Base-by-base conservation (phyloP, 768 basidiomycete genomes). In the Hemileccinum impolitum region DNA sequence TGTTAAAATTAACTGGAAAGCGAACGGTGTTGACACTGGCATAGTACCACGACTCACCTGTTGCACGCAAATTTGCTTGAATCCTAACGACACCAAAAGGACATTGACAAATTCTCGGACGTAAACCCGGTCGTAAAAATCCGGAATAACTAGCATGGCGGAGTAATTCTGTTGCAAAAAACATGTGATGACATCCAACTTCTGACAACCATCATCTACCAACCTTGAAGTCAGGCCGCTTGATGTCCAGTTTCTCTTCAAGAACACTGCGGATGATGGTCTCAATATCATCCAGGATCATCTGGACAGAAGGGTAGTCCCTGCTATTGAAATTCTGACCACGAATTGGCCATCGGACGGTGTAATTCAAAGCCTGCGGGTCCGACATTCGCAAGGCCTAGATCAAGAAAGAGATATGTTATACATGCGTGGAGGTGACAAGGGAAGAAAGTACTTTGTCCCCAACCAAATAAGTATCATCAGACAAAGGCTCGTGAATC, bases 51-150 rank as follows among this genome's bases (percentile, higher is more conserved):
- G 7, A 50, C 50, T 46, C 11, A 87, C 94, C 77, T 97, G 96
- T 66, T 95, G 92, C 4, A 87, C 82, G 58, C 89, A 93, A 28
- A 97, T 69, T 67, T 96, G 91, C 63, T 90, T 91, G 76, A 99
- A 99, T 0, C 90, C 91, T 77, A 99, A 83, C 2, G 78, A 76
- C 23, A 80, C 69, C 30, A 97, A 63, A 10, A 98, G 69, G 10
- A 95, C 65, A 51, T 87, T 79, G 7, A 82, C 75, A 58, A 94
- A 73, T 49, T 88, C 86, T 52, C 84, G 81, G 47, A 97, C 82
- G 61, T 95, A 97, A 11, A 76, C 65, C 45, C 90, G 79, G 48
- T 95, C 90, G 60, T 89, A 92, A 55, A 91, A 84, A 65, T 99
- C 96, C 7, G 96, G 94, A 19, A 98, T 83, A 28, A 98, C 81